Evolutionary conservation across 805 yeast species (phyloP), one percentile per base, ranked within the genome.

Genomic region (Priceomyces carsonii): DNA sequence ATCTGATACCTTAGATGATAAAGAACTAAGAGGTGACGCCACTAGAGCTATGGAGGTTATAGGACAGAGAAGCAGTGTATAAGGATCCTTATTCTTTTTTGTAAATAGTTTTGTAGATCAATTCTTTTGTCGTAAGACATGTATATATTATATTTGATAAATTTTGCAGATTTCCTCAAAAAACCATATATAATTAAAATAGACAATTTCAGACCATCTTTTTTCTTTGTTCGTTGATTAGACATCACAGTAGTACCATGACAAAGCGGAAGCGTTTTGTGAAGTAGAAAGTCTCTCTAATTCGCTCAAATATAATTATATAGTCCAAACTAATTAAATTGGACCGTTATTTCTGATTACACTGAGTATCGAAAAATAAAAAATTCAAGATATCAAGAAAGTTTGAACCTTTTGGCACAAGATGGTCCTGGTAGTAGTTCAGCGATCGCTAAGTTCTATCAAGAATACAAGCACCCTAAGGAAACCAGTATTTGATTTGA

Each of bases 1-100:
- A 12, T 85, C 95, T 1, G 85, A 84, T 38, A 89, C 85, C 3
- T 64, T 93, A 33, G 88, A 81, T 33, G 70, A 75, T 19, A 79
- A 79, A 1, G 74, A 68, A 29, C 61, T 89, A 29, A 66, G 67
- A 3, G 62, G 66, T 17, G 96, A 96, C 4, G 95, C 84, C 40
- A 65, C 73, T 16, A 59, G 63, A 23, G 90, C 95, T 2, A 87
- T 89, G 88, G 66, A 63, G 26, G 43, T 55, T 16, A 59, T 61
- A 6, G 64, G 43, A 5, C 30, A 40, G 20, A 31, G 29, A 12
- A 26, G 28, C 9, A n/a, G 14, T 26, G 8, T 26, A 26, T 10
- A 55, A 55, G 37, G 51, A 65, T 42, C 69, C 70, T 6, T 70
- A 69, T 30, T 61, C 53, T 36, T 50, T 54, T 43, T 62, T 13